Conservation (phyloP, 129 eudicot species). For the Escallonia herrerae region DNA sequence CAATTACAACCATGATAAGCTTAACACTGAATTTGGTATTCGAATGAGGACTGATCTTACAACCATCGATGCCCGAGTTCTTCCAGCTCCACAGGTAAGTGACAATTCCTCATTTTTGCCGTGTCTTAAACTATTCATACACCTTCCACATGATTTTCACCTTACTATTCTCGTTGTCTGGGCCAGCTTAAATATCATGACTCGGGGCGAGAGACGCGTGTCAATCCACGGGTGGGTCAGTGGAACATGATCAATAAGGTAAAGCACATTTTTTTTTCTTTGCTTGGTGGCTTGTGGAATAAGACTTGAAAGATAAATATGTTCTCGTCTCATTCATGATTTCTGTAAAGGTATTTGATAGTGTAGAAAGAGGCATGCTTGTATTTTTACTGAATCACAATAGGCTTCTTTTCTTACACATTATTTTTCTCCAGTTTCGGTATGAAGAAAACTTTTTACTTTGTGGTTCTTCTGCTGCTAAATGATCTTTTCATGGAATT, state of each 20-base stretch:
- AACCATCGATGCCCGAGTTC: slow-evolving; percentile 65
- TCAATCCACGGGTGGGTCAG: slow-evolving; percentile 60
- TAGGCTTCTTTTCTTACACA: too few relatives aligned
- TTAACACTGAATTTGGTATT: slow-evolving; percentile 71
- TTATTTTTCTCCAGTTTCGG: too few relatives aligned
- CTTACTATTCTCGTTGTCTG: neutral
- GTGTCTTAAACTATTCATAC: slow-evolving; percentile 1
- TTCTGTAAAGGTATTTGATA: neutral
- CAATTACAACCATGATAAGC: slow-evolving; percentile 25
- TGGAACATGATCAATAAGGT: slow-evolving; percentile 96
- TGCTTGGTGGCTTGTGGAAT: neutral
- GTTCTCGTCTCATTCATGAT: neutral
- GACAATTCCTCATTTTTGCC: neutral
- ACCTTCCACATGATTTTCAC: neutral
- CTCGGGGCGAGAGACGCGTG: slow-evolving; percentile 27
- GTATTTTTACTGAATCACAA: too few relatives aligned
- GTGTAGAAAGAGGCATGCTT: neutral
- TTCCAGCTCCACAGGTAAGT: slow-evolving; percentile 62
- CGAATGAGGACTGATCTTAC: slow-evolving; percentile 29
- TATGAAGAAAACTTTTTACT: too few relatives aligned
- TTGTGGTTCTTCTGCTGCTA: neutral
- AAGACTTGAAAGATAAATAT: too few relatives aligned
- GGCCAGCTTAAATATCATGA: slow-evolving; percentile 60
- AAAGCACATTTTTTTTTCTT: neutral
- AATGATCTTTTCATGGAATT: neutral